Evolutionary conservation across 2,329 filamentous ascomycete species (phyloP), one percentile per base, ranked within the genome.

Genomic region (Pestalotiopsis sp.): DNA sequence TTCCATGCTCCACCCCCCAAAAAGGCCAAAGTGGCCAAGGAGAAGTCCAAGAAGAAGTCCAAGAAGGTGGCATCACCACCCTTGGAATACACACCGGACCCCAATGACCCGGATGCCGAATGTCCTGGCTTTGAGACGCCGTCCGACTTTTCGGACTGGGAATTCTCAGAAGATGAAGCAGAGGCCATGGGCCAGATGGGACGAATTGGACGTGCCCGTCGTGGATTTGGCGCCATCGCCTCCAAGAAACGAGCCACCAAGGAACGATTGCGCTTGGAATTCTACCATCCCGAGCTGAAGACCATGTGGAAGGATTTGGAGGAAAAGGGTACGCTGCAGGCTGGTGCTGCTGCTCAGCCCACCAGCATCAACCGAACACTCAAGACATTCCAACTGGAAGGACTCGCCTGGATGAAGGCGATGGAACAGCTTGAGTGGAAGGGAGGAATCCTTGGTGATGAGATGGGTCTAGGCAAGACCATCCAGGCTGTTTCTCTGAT

Each of bases 401-500:
- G 96, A 4, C 85, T 99, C 52, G 91, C 94, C 65, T 99, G 96
- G 96, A 97, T 99, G 94, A 90, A 88, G 70, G 91, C 88, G 67
- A 97, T 98, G 86, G 96, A 99, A 78, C 85, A 93, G 80, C 92
- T 90, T 0, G 83, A 92, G 52, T 98, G 95, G 87, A 93, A 91
- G 76, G 96, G 96, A 20, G 96, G 96, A 14, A 85, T 99, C 2
- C 87, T 99, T 2, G 96, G 96, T 69, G 96, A 99, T 74, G 96
- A 99, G 81, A 99, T 99, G 96, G 96, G 96, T 6, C 93, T 99
- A 82, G 96, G 96, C 64, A 99, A 99, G 83, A 99, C 96, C 0
- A 98, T 99, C 65, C 96, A 99, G 80, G 95, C 96, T 2, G 96
- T 99, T 20, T 98, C 95, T 3, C 87, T 99, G 59, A 94, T 99